Percentiles rank a stretch among this genome's conserved stretches.
These are phyloP conservation scores for Panicum hallii DNA, from an alignment of 202 grass and related monocot genomes.

Conservation along the genomic window DNA sequence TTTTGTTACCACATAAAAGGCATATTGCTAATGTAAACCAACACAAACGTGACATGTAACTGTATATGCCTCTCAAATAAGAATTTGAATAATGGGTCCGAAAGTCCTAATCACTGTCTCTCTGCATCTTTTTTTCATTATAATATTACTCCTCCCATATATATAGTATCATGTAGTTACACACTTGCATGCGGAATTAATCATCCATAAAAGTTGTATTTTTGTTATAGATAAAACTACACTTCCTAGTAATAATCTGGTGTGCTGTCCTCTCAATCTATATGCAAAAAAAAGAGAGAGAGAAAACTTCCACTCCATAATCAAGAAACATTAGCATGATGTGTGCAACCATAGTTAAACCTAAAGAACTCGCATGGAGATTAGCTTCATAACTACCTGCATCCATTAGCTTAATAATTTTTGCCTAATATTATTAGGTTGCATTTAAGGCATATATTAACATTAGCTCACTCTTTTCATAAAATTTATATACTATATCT, in stretches of 20 bases:
- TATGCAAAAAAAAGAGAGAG: not conserved
- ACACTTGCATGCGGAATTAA: not conserved
- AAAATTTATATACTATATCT: not conserved
- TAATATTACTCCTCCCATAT: not conserved
- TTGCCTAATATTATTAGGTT: not conserved
- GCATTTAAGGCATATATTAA: not conserved
- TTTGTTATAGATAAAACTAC: not conserved
- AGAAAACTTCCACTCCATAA: not conserved
- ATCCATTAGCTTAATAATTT: not conserved
- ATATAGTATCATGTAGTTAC: not conserved
- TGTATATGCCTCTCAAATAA: conserved; percentile 28
- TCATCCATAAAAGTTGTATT: not conserved
- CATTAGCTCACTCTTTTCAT: not conserved
- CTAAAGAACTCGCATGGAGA: conserved; percentile 11
- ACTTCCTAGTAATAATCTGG: not conserved
- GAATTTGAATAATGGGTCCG: not conserved
- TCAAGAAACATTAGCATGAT: not conserved
- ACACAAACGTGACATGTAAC: conserved; percentile 33
- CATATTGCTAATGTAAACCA: conserved; percentile 35
- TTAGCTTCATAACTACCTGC: not conserved
- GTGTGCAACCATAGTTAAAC: not conserved
- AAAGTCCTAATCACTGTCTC: not conserved
- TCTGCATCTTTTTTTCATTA: not conserved
- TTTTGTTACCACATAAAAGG: conserved; percentile 35
- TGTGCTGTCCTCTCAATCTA: not conserved